Evolutionary conservation across 2,329 filamentous ascomycete species (phyloP).

Genomic region (Venturia aucupariae): DNA sequence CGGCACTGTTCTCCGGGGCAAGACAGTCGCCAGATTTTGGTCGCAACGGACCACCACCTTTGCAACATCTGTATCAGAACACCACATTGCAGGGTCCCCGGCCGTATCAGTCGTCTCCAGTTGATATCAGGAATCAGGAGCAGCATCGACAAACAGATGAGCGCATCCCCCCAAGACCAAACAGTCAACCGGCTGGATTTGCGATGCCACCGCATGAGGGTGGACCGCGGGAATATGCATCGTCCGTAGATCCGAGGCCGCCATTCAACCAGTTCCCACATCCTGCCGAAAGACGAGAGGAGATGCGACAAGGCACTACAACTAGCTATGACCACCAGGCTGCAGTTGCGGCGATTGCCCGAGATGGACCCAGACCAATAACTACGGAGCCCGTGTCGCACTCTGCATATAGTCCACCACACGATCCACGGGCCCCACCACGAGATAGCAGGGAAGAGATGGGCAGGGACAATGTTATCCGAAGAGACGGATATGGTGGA

Average conservation of each 20-base stretch:
- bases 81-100: neutral
- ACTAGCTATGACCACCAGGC: conserved; percentile 8
- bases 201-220: conserved; percentile 20
- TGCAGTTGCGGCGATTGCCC: conserved; percentile 16
- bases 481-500: conserved; percentile 6
- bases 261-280: conserved; percentile 4
- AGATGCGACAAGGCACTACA: neutral
- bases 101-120: conserved; percentile 20
- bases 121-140: conserved; percentile 22
- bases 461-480: conserved; percentile 4
- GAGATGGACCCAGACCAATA: conserved; percentile 28
- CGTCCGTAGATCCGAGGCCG: neutral
- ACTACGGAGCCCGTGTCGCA: conserved; percentile 32
- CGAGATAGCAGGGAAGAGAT: conserved; percentile 10
- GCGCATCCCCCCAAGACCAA: conserved; percentile 28
- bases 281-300: conserved; percentile 6
- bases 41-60: conserved; percentile 4
- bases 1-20: conserved; percentile 1
- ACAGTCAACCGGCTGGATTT: conserved; percentile 29
- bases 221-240: neutral
- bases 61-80: conserved; percentile 5
- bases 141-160: conserved; percentile 21
- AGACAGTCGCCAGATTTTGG: conserved; percentile 11
- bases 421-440: conserved; percentile 2
- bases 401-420: conserved; percentile 29